Evolutionary conservation across 176 grass and related monocot genomes (phyloP).

Genomic region (Eleusine indica): DNA sequence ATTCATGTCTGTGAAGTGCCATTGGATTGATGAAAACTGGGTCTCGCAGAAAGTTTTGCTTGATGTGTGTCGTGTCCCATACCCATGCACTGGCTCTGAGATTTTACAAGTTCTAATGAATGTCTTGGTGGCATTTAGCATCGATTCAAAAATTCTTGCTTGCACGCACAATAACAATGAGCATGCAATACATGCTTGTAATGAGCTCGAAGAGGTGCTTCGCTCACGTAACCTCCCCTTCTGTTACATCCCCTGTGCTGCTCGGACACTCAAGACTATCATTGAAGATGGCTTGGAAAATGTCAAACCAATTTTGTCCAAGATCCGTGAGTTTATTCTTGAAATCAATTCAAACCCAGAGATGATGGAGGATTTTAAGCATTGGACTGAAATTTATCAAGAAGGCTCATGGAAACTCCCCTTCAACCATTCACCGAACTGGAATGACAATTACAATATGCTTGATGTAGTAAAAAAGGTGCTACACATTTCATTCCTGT

Average conservation of each 20-base stretch:
- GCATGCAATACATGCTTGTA: constrained; percentile 63
- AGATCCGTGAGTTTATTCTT: constrained; percentile 81
- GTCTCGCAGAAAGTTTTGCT: constrained; percentile 70
- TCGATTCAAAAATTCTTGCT: constrained; percentile 70
- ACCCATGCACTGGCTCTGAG: constrained; percentile 60
- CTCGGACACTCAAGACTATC: constrained; percentile 66
- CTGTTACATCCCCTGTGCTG: constrained; percentile 89
- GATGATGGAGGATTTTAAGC: constrained; percentile 80
- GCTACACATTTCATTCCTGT: constrained; percentile 5
- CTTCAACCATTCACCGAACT: constrained; percentile 71
- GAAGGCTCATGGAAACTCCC: constrained; percentile 89
- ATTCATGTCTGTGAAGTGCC: constrained; percentile 90
- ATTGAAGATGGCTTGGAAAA: constrained; percentile 73
- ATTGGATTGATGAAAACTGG: constrained; percentile 95
- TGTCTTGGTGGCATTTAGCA: constrained; percentile 62
- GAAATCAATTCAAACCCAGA: constrained; percentile 63
- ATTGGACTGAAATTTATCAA: constrained; percentile 70
- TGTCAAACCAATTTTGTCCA: constrained; percentile 66
- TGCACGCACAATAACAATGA: constrained; percentile 85
- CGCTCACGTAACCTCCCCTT: constrained; percentile 66
- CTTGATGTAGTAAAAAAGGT: constrained; percentile 91
- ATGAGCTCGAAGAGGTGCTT: constrained; percentile 60
- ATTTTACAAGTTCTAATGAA: constrained; percentile 61
- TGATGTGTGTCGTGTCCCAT: constrained; percentile 74
- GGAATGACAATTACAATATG: constrained; percentile 79